Evolutionary conservation across 2,329 filamentous ascomycete species (phyloP), one percentile per base, ranked within the genome.

Genomic region (Myriosclerotinia scirpicola): DNA sequence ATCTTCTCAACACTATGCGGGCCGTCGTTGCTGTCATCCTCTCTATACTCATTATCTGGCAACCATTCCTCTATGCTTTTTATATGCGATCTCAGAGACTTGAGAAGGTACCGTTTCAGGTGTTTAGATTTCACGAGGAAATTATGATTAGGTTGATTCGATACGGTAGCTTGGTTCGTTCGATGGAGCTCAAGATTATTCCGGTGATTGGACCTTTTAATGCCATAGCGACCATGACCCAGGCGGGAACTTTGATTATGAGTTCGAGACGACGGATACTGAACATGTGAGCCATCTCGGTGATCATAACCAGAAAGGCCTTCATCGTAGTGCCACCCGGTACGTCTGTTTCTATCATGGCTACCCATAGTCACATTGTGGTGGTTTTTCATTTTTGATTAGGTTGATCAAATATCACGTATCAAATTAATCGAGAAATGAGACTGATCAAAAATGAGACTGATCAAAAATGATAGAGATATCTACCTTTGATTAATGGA

Each of bases 61-160:
- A 59, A 59, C 56, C 42, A 59, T 59, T 48, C 17, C 17, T 59
- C 42, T 44, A 58, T 58, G 15, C 22, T 58, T 9, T 58, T 22
- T 22, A 36, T 46, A 34, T 59, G 56, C 26, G 26, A 59, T 42
- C 20, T 59, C 42, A 59, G 26, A 59, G 56, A 48, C 15, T 42
- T 48, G 1, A 48, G 26, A 34, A 59, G 56, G 56, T 48, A 46
- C 12, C 46, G 26, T 59, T 46, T 36, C 12, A 59, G 42, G 30
- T 46, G 56, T 36, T 59, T 48, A n/a, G 26, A 59, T 59, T n/a
- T 59, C 26, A 34, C 5, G 20, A 59, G 55, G 12, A 59, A 59
- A 48, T 59, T 38, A 42, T 58, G 56, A 48, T 48, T 59, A 30
- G 56, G 26, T 48, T 42, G 56, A 59, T 34, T 34, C 17, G 7